phyloP scores from a whole-genome alignment of 2,329 filamentous ascomycete species.

The Arachnopeziza araneosa region DNA sequence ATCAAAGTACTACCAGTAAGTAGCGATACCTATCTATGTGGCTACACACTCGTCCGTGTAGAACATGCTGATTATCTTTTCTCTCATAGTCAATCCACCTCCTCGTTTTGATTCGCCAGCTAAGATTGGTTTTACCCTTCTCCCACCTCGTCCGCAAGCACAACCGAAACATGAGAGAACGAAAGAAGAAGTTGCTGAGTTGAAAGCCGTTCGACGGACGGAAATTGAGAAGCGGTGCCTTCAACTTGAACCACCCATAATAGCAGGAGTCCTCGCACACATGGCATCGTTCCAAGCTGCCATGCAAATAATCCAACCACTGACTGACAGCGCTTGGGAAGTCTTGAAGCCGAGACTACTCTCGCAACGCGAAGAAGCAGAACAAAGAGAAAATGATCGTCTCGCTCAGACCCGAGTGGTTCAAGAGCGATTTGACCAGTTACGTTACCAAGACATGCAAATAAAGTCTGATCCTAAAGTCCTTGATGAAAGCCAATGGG shows the following conservation, averaged over 20 bases:
- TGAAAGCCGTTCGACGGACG: constrained; percentile 56
- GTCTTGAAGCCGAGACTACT: constrained; percentile 62
- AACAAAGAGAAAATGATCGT: constrained; percentile 46
- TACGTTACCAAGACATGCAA: constrained; percentile 25
- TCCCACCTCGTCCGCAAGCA: constrained; percentile 21
- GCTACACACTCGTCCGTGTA: background rate
- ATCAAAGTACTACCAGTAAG: constrained; percentile 16
- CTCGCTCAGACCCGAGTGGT: constrained; percentile 28
- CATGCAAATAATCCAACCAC: constrained; percentile 60
- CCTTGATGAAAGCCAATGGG: constrained; percentile 62
- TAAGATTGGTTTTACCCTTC: constrained; percentile 24
- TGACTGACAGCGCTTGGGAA: constrained; percentile 66
- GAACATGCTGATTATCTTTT: constrained; percentile 8
- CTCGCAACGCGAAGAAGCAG: constrained; percentile 59
- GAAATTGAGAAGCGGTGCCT: constrained; percentile 69
- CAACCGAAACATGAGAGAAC: constrained; percentile 44
- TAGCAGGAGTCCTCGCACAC: constrained; percentile 55
- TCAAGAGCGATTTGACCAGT: constrained; percentile 35
- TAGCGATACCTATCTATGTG: background rate
- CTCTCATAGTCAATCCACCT: constrained; percentile 13
- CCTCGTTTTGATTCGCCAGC: constrained; percentile 28
- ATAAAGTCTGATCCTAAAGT: constrained; percentile 48
- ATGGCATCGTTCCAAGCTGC: constrained; percentile 72
- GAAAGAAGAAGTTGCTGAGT: constrained; percentile 55
- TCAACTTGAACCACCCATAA: constrained; percentile 60